A percentile compares a stretch with the other conserved stretches of the same genome.
Conservation (phyloP, 2,329 filamentous ascomycete species). For the Cytospora paraplurivora region DNA sequence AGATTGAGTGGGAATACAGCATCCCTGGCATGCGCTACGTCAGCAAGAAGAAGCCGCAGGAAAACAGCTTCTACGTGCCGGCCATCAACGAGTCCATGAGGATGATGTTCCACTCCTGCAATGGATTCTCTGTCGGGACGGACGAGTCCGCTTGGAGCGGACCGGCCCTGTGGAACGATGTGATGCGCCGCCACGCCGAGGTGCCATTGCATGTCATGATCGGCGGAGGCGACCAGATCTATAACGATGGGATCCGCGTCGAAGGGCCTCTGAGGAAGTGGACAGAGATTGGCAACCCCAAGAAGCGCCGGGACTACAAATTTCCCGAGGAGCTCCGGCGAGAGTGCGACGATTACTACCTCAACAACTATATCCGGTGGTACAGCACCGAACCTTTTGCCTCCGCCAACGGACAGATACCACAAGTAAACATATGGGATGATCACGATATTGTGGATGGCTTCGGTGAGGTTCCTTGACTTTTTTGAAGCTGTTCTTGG, state of each 20-base stretch:
- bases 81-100: constrained; percentile 86
- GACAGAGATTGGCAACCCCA: constrained; percentile 81
- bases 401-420: constrained; percentile 84
- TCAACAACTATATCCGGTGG: constrained; percentile 85
- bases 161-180: constrained; percentile 93
- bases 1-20: constrained; percentile 78
- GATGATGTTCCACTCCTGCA: constrained; percentile 98
- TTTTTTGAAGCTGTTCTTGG: neutral
- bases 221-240: constrained; percentile 93
- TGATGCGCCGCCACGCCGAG: constrained; percentile 76
- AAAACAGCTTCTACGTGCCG: constrained; percentile 82
- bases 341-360: constrained; percentile 86
- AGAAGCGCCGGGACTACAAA: constrained; percentile 75
- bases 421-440: constrained; percentile 97
- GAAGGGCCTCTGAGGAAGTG: constrained; percentile 78
- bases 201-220: constrained; percentile 95
- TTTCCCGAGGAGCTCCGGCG: constrained; percentile 79
- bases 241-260: constrained; percentile 91
- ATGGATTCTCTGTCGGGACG: constrained; percentile 89
- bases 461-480: constrained; percentile 52
- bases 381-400: constrained; percentile 85
- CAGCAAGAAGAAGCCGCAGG: constrained; percentile 55
- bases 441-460: constrained; percentile 76
- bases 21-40: constrained; percentile 67
- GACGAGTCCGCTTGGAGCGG: constrained; percentile 86